Evolutionary conservation across 139 green algal genomes (phyloP), one percentile per base, ranked within the genome.

Genomic region (Coelastrella sp.): DNA sequence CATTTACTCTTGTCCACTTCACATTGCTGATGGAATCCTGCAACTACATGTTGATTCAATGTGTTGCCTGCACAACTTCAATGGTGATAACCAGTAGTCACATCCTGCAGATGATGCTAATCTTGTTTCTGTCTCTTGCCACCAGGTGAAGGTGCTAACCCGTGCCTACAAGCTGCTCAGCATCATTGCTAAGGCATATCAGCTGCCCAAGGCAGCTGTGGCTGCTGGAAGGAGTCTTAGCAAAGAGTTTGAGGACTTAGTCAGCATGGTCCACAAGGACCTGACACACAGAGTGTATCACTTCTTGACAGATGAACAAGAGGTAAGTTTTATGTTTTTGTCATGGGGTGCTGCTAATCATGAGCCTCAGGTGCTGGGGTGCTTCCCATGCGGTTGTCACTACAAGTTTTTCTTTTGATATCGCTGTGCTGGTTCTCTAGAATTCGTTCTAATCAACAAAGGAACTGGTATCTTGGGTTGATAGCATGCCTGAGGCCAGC

Each of bases 261-360:
- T 92, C 7, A 13, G 60, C 4, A 61, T 56, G 23, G 93, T 95
- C 10, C 92, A 96, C 83, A 74, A 59, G 8, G 71, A 86, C 57
- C 84, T 93, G 54, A 96, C 91, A 8, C 91, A 87, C 0, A 0
- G 17, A 0, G 90, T 95, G 3, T 92, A 96, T 89, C 64, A 20
- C 17, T 91, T 91, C 80, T 60, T 94, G 4, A 57, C 54, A 17
- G 93, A 95, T n/a, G 88, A 90, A 11, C 79, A 92, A 32, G 19
- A 58, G 54, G 85, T 78, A 14, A 13, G 75, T 3, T 47, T 47
- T 47, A 47, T 47, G 32, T 47, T 47, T 47, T 47, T 47, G 32
- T 47, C 32, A 47, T 47, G 32, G 32, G 32, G 32, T 47, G 32
- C 32, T 47, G 32, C 32, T 47, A 47, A 47, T 47, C 32, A 47